Base-by-base conservation (phyloP, 345 rosid species). In the Linum usitatissimum region DNA sequence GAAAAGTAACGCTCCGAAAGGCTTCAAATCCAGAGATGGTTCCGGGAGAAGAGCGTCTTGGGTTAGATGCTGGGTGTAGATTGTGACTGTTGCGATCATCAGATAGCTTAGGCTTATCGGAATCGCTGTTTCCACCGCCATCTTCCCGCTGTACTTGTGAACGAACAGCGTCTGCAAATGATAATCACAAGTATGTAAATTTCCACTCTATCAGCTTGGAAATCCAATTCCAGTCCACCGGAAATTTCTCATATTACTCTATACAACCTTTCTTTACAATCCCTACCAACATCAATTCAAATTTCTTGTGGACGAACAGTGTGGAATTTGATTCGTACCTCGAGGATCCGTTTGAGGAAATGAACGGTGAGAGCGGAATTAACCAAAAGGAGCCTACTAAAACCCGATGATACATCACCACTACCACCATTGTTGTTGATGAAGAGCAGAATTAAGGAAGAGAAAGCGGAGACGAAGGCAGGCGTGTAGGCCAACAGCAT, bases 311-410 rank as follows among this genome's bases (percentile, higher is more conserved):
- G n/a, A n/a, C n/a, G n/a, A n/a, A n/a, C n/a, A n/a, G n/a, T n/a
- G n/a, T n/a, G n/a, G n/a, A n/a, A n/a, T n/a, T n/a, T n/a, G n/a
- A n/a, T n/a, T n/a, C n/a, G n/a, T 57, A 82, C 85, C 90, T 82
- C 90, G 3, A 79, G 58, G 9, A 77, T 48, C 62, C 97, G 79
- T 66, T 87, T 87, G 75, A 87, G 57, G 86, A 87, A 90, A 77
- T 87, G 97, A 65, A 82, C 28, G 58, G 89, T 64, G 15, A 85
- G 70, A 39, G 83, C 81, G 6, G 85, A 79, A 63, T 63, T 65
- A 59, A 87, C 77, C 40, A 82, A 30, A 55, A 78, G 67, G 69
- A 81, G 76, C 71, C 97, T 76, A 60, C 97, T 76, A 60, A 74
- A 63, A 69, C 62, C 75, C 36, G 51, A 15, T 6, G 48, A 12